phyloP scores from a whole-genome alignment of 441 rosid species.

The Populus hybrid region DNA sequence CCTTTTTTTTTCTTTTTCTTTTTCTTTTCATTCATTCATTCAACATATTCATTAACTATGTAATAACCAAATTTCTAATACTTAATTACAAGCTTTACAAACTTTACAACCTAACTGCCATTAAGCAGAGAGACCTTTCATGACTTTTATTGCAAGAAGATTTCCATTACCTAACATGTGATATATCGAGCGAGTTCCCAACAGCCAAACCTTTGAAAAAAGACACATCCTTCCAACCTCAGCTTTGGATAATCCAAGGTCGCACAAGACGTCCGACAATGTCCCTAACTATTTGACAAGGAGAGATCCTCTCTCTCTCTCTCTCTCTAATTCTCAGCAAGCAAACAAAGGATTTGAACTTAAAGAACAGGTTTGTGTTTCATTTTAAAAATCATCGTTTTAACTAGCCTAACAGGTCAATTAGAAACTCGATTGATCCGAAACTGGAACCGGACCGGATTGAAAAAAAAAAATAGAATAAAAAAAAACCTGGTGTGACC shows the following conservation, averaged over 20 bases:
- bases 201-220: conserved; percentile 9
- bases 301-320: too few relatives aligned
- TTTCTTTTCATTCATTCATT: too few relatives aligned
- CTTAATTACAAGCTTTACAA: neutral
- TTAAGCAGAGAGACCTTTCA: neutral
- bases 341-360: conserved; percentile 9
- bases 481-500: too few relatives aligned
- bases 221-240: neutral
- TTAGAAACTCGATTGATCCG: too few relatives aligned
- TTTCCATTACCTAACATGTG: neutral
- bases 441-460: too few relatives aligned
- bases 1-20: too few relatives aligned
- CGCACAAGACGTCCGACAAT: neutral
- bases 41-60: too few relatives aligned
- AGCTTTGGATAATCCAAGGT: neutral
- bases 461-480: too few relatives aligned
- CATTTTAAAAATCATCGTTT: neutral
- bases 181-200: neutral
- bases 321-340: neutral
- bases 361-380: neutral
- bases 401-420: too few relatives aligned
- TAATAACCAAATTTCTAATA: neutral
- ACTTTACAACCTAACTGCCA: conserved; percentile 7
- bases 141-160: neutral
- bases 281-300: neutral